Evolutionary conservation across 2,329 filamentous ascomycete species (phyloP), one percentile per base, ranked within the genome.

Genomic region (Teratosphaeria zuluensis): DNA sequence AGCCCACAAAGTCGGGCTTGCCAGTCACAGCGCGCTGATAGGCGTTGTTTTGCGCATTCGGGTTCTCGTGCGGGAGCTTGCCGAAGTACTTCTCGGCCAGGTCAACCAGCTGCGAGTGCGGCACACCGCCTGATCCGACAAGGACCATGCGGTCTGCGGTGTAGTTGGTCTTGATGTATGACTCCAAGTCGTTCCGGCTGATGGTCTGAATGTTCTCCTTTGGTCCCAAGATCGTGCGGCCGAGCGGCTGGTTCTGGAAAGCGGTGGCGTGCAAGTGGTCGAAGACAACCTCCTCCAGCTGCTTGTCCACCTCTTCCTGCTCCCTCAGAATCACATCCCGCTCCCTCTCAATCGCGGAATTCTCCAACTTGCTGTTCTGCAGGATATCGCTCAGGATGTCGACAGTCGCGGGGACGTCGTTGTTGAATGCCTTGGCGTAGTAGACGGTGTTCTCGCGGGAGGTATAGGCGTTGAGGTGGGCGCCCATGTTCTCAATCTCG

Each of bases 141-240:
- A 99, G 88, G 65, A 99, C 92, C 92, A 99, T 99, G 77, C 95
- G 92, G 80, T 99, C 94, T 66, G 94, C 92, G 60, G 92, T 96
- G 84, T 99, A 99, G 85, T 99, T 99, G 80, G 85, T 94, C 84
- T 95, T 96, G 84, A 99, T 97, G 81, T 99, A 99, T 81, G 89
- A 89, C 76, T 82, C 80, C 68, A 99, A 84, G 78, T 99, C 92
- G 70, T 90, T 85, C 71, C 91, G 88, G 77, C 88, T 87, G 79
- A 99, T 99, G 77, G 88, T 91, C 76, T 91, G 85, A 77, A 99
- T 99, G 84, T 99, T 99, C 83, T 99, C 86, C 79, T 91, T 92
- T 68, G 94, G 94, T 68, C 94, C 94, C 65, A 99, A 85, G 76
- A 99, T 99, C 69, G 94, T 99, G 75, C 94, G 92, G 77, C 94